Evolutionary conservation across 805 yeast species (phyloP).

Genomic region (Saccharomycopsis capsularis): DNA sequence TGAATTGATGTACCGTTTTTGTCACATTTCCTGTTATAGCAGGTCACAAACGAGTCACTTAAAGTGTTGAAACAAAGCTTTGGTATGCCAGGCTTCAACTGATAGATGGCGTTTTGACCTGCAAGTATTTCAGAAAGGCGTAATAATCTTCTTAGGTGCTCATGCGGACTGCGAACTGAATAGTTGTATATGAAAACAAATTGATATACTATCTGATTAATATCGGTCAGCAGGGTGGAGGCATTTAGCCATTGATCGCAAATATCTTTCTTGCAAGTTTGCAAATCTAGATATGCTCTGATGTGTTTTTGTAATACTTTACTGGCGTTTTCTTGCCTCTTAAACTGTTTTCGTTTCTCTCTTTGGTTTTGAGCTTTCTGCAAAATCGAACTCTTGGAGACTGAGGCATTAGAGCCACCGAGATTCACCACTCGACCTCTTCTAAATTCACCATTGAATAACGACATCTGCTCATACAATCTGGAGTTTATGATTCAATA

Average conservation of each 20-base stretch:
- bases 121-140: too few relatives aligned
- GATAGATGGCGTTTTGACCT: too few relatives aligned
- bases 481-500: too few relatives aligned
- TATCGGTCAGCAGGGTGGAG: background rate
- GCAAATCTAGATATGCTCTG: conserved; percentile 33
- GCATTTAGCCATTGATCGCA: background rate
- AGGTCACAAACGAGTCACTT: too few relatives aligned
- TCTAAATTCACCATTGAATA: conserved; percentile 61
- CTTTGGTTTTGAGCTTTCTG: conserved; percentile 62
- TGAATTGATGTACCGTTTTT: too few relatives aligned
- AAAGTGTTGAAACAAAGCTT: background rate
- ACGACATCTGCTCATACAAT: conserved; percentile 28
- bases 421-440: conserved; percentile 58
- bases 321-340: conserved; percentile 45
- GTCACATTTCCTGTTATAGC: too few relatives aligned
- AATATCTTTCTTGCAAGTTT: background rate
- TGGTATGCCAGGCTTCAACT: background rate
- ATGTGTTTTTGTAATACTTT: conserved; percentile 42
- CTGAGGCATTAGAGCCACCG: conserved; percentile 39
- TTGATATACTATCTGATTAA: conserved; percentile 1
- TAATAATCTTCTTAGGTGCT: too few relatives aligned
- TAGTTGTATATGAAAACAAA: too few relatives aligned
- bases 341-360: conserved; percentile 50
- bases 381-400: conserved; percentile 40
- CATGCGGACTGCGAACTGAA: too few relatives aligned